Percentiles rank a stretch among this genome's conserved stretches.
These are phyloP conservation scores for Vanrija sp. DNA, from an alignment of 1,284 basidiomycete genomes.

Conservation along the genomic window DNA sequence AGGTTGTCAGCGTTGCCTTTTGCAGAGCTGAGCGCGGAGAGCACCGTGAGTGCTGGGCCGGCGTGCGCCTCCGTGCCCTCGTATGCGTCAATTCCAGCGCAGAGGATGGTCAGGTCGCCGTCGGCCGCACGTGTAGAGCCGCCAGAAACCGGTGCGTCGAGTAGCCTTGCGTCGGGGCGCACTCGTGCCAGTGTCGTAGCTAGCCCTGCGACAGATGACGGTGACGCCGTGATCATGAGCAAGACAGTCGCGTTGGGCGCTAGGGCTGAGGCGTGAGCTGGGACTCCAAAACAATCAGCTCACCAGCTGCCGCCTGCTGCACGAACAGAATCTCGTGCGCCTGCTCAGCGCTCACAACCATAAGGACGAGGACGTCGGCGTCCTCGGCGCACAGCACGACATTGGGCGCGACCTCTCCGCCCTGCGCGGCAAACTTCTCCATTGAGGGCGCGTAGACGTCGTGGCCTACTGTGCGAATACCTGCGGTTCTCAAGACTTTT, in stretches of 20 bases:
- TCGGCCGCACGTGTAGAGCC: slow-evolving; percentile 29
- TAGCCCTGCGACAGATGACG: slow-evolving; percentile 19
- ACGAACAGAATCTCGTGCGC: slow-evolving; percentile 21
- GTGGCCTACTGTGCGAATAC: slow-evolving; percentile 17
- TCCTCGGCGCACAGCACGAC: slow-evolving; percentile 9
- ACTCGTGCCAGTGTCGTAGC: slow-evolving; percentile 5
- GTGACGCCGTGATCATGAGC: slow-evolving; percentile 32
- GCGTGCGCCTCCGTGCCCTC: neutral
- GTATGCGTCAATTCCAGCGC: slow-evolving; percentile 18
- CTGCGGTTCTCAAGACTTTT: slow-evolving; percentile 10
- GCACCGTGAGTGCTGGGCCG: slow-evolving; percentile 15
- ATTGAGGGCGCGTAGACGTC: slow-evolving; percentile 12
- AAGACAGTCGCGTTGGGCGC: slow-evolving; percentile 27
- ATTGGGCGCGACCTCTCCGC: slow-evolving; percentile 11
- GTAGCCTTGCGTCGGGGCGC: slow-evolving; percentile 24
- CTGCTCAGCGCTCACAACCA: slow-evolving; percentile 25
- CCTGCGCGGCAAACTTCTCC: neutral
- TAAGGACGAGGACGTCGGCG: slow-evolving; percentile 22
- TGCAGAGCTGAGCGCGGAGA: slow-evolving; percentile 18
- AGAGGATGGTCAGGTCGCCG: slow-evolving; percentile 38
- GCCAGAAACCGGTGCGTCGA: slow-evolving; percentile 40
- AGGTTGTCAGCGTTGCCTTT: slow-evolving; percentile 14
- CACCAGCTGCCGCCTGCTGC: slow-evolving; percentile 9
- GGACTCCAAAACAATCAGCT: neutral
- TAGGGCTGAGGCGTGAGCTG: neutral